Evolutionary conservation across 768 basidiomycete genomes (phyloP), one percentile per base, ranked within the genome.

Genomic region (Pulveroboletus sp.): DNA sequence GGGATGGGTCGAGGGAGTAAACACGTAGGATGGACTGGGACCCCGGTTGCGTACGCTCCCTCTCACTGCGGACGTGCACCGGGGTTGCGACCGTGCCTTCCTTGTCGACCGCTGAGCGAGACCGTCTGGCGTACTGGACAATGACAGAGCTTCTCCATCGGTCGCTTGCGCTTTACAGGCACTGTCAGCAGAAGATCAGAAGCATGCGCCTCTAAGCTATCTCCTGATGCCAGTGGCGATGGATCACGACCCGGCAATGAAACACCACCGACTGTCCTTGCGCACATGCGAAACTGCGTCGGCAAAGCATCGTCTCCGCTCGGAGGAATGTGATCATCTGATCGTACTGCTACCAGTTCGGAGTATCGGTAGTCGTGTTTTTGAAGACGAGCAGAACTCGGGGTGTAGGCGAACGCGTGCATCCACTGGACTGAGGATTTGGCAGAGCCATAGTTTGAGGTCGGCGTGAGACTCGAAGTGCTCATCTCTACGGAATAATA

Each of bases 161-260:
- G 24, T 14, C 47, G 46, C 45, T 40, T 48, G 33, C 45, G 38
- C 41, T 47, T 60, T 28, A 26, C 21, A 9, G 39, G 47, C 4
- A 40, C 33, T 8, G 7, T 37, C 28, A 8, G 44, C 17, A n/a
- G 5, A 38, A 36, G n/a, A 35, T 9, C 15, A n/a, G 31, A 47
- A 37, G 27, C 30, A 32, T 15, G 13, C 32, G 8, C 17, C 10
- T 31, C 33, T 4, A 42, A 24, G 30, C 5, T 21, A 6, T 43
- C 11, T 18, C 26, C 33, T 8, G 35, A 8, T n/a, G n/a, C n/a
- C 3, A 6, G 17, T n/a, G 13, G 21, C 17, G 30, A n/a, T 9
- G 11, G 8, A 15, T 17, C 33, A 26, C 7, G 10, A 33, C 17
- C 17, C 8, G 35, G 26, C 2, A 15, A 5, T 10, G 2, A 8